Base-by-base conservation (phyloP, 2,329 filamentous ascomycete species). In the Verticillium tricorpus region DNA sequence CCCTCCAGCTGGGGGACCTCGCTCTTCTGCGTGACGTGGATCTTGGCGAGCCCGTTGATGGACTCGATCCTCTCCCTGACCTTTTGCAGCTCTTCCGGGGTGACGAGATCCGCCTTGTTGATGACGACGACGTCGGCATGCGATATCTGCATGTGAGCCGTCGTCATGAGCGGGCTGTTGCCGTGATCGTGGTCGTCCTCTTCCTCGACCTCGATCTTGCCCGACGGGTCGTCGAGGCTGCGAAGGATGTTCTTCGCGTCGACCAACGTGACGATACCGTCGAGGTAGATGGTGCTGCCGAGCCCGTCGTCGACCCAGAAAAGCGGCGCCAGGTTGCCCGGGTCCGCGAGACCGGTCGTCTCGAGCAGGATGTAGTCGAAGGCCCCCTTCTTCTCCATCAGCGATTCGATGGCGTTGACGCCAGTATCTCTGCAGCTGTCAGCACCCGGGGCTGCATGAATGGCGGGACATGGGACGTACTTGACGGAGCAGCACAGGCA, bases 401-500 rank as follows among this genome's bases (percentile, higher is more conserved):
- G 81, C 1, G 92, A 92, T 78, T 99, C 95, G 60, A 99, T 96
- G 39, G 95, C 95, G 67, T 92, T 92, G 40, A 99, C 94, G 14
- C 95, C 95, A 0, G 90, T 88, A 73, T 99, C 95, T 78, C 91
- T 93, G 56, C 0, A 22, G 6, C 25, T 32, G 52, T 77, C 62
- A 77, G 70, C 56, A 58, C 17, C 22, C 35, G 35, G 35, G 14
- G 17, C 17, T 17, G 12, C 14, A 15, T 17, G 37, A 7, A 40
- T 2, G 6, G 17, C 37, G 5, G 5, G 6, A 9, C 0, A 14
- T 7, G 19, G 15, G 32, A 31, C 72, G 62, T 81, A 93, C 88
- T 97, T 99, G 69, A 98, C 93, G 3, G 93, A 96, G 77, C 95
- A 99, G 78, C 95, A 99, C 67, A 99, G 93, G 74, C 95, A 99